Evolutionary conservation across 2,329 filamentous ascomycete genomes (phyloP).

Genomic region (Trichoderma sp.): DNA sequence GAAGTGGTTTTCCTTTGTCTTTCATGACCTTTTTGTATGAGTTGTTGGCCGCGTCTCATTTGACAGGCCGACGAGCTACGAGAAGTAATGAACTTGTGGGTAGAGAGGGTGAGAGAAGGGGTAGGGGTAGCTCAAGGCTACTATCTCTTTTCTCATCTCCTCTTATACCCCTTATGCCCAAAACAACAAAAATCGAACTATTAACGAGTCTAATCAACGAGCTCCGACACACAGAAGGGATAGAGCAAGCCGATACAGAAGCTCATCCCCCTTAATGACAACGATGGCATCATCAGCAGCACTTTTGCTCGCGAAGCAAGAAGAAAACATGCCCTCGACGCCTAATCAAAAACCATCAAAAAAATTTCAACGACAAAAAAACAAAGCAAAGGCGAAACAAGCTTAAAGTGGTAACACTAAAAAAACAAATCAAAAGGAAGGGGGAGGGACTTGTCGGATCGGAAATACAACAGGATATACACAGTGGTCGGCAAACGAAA

Average conservation of each 20-base stretch:
- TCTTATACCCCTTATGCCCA: not conserved
- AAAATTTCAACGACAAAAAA: not conserved
- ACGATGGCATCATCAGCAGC: not conserved
- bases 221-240: not conserved
- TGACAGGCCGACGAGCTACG: slow-evolving; percentile 9
- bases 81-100: slow-evolving; percentile 14
- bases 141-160: not conserved
- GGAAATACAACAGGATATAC: slow-evolving; percentile 27
- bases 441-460: not conserved
- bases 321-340: not conserved
- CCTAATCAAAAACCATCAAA: not conserved
- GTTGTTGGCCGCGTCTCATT: not conserved
- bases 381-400: not conserved
- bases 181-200: not conserved
- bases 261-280: not conserved
- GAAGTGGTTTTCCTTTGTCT: slow-evolving; percentile 20
- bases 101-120: not conserved
- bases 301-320: not conserved
- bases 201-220: slow-evolving; percentile 12
- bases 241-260: slow-evolving; percentile 13
- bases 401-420: not conserved
- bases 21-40: slow-evolving; percentile 21
- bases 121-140: not conserved
- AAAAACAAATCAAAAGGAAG: not conserved
- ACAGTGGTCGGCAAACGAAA: slow-evolving; percentile 19